A percentile compares a stretch with the other conserved stretches of the same genome.
Evolutionary conservation across 176 grass and related monocot species (phyloP).

Genomic region (Oryza coarctata): DNA sequence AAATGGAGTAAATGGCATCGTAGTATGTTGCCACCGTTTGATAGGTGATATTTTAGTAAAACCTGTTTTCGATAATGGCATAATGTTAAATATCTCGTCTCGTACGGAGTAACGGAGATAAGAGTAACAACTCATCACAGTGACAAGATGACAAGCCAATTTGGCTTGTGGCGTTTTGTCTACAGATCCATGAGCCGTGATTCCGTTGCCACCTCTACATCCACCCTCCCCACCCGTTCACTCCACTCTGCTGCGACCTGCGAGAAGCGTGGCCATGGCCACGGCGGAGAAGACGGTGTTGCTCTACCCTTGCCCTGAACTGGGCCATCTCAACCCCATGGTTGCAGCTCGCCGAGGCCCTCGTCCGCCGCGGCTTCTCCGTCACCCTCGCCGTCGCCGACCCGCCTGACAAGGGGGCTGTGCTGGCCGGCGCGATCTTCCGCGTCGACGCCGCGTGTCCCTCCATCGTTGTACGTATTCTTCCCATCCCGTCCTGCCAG

Average conservation of each 20-base stretch:
- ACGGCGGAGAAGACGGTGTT: slow-evolving; percentile 45
- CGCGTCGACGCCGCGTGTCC: slow-evolving; percentile 23
- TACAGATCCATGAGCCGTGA: too few relatives aligned
- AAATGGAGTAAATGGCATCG: too few relatives aligned
- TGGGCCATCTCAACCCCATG: slow-evolving; percentile 66
- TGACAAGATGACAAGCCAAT: too few relatives aligned
- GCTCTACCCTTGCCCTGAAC: slow-evolving; percentile 48
- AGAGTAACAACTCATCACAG: too few relatives aligned
- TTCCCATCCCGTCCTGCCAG: not conserved
- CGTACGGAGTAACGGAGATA: too few relatives aligned
- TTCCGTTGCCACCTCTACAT: too few relatives aligned
- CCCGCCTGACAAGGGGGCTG: not conserved
- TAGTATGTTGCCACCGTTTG: too few relatives aligned
- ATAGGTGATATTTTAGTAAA: too few relatives aligned
- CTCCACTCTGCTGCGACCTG: not conserved
- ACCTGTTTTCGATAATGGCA: too few relatives aligned
- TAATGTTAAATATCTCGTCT: too few relatives aligned
- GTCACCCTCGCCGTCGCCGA: slow-evolving; percentile 47
- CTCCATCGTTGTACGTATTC: slow-evolving; percentile 32
- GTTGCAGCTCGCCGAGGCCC: slow-evolving; percentile 58
- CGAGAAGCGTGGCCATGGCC: not conserved
- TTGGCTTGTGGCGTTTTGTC: too few relatives aligned
- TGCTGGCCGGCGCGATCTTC: slow-evolving; percentile 27
- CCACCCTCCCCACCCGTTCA: not conserved
- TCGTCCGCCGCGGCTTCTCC: slow-evolving; percentile 36